A percentile compares a stretch with the other conserved stretches of the same genome.
These are phyloP conservation scores for Typha latifolia DNA, from an alignment of 176 grass and related monocot species.

Conservation along the genomic window DNA sequence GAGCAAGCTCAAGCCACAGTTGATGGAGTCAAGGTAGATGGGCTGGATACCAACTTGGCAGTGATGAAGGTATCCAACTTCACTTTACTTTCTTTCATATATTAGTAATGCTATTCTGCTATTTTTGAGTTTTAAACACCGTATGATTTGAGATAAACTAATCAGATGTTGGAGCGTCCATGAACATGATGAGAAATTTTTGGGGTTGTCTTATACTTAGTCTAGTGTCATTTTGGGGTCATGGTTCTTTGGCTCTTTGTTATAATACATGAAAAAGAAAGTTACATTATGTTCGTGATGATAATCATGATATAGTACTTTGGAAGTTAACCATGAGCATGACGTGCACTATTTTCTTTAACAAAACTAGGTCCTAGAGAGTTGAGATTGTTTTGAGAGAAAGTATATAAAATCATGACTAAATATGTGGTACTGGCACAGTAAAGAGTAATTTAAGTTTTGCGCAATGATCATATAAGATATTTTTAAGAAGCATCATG, in stretches of 20 bases:
- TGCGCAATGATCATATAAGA: too few relatives aligned
- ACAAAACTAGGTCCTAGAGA: too few relatives aligned
- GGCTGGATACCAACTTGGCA: conserved; percentile 88
- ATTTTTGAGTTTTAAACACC: neutral
- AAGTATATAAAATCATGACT: too few relatives aligned
- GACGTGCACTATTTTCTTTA: too few relatives aligned
- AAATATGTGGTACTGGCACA: too few relatives aligned
- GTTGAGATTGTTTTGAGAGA: too few relatives aligned
- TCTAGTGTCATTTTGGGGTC: neutral
- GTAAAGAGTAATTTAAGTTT: too few relatives aligned
- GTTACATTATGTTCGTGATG: too few relatives aligned
- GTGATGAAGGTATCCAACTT: conserved; percentile 79
- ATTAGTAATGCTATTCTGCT: neutral
- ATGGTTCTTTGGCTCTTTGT: neutral
- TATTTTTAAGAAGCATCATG: too few relatives aligned
- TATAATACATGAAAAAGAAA: neutral
- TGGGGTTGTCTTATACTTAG: neutral
- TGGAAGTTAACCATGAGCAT: too few relatives aligned
- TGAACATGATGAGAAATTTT: neutral
- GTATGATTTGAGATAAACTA: too few relatives aligned
- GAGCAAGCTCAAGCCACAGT: conserved; percentile 75
- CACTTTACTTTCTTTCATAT: neutral
- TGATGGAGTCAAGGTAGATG: conserved; percentile 96
- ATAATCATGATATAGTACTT: too few relatives aligned
- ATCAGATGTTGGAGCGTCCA: neutral